Evolutionary conservation across 495 filamentous ascomycete species (phyloP).

Genomic region (Trichoderma asperelloides): DNA sequence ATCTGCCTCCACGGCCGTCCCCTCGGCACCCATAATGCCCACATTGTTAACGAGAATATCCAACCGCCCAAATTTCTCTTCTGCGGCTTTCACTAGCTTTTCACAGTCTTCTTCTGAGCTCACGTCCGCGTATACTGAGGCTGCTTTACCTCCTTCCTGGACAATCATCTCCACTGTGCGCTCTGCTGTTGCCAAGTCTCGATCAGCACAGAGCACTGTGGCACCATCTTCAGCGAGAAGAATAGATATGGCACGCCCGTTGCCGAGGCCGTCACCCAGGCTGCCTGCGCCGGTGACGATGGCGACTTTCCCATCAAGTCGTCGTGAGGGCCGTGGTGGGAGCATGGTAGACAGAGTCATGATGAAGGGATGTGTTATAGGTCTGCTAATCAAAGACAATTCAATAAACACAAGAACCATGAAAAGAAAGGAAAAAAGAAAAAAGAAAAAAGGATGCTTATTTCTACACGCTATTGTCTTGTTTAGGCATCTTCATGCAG

Average conservation of each 20-base stretch:
- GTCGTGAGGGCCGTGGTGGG: slow-evolving; percentile 17
- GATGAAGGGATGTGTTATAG: background rate
- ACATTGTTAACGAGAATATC: slow-evolving; percentile 53
- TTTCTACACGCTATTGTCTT: too few species aligned
- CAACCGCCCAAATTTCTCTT: slow-evolving; percentile 35
- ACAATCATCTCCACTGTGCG: slow-evolving; percentile 41
- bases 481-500: too few species aligned
- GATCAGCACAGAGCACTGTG: slow-evolving; percentile 46
- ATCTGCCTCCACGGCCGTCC: slow-evolving; percentile 47
- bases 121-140: slow-evolving; percentile 40
- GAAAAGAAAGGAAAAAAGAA: too few species aligned
- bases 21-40: slow-evolving; percentile 43
- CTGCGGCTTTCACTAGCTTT: slow-evolving; percentile 28
- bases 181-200: slow-evolving; percentile 35
- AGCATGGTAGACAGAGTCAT: background rate
- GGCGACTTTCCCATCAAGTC: slow-evolving; percentile 39
- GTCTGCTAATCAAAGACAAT: too few species aligned
- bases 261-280: slow-evolving; percentile 45
- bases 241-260: slow-evolving; percentile 49
- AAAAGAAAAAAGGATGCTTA: too few species aligned
- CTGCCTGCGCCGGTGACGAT: slow-evolving; percentile 53
- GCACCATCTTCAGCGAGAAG: slow-evolving; percentile 47
- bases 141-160: slow-evolving; percentile 21
- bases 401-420: background rate
- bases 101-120: slow-evolving; percentile 39